These are phyloP conservation scores for Xylariaceae sp. DNA, from an alignment of 2,329 filamentous ascomycete genomes.

Conservation along the genomic window DNA sequence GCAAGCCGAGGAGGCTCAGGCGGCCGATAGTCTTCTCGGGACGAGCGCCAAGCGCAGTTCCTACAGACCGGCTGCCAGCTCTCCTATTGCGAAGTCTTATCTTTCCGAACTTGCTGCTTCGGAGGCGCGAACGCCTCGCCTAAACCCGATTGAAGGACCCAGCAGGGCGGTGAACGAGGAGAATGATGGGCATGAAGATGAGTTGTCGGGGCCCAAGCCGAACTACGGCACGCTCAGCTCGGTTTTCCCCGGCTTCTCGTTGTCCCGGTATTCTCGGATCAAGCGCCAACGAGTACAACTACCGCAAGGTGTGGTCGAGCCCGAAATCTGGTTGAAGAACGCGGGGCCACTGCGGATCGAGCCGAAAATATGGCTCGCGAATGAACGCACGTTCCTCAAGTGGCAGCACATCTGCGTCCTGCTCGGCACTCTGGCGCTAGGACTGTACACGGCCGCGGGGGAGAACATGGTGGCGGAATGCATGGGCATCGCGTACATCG, in stretches of 20 bases:
- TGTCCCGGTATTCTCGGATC: constrained; percentile 67
- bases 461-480: constrained; percentile 69
- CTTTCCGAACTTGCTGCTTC: constrained; percentile 52
- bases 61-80: constrained; percentile 60
- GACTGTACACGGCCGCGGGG: constrained; percentile 83
- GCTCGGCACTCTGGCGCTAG: constrained; percentile 76
- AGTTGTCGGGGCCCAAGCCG: constrained; percentile 20
- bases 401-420: constrained; percentile 95
- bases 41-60: constrained; percentile 42
- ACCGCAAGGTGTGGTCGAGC: constrained; percentile 84
- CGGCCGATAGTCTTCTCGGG: constrained; percentile 82
- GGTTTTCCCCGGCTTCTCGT: constrained; percentile 77
- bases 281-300: constrained; percentile 53
- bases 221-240: constrained; percentile 60
- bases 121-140: constrained; percentile 37
- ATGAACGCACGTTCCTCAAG: constrained; percentile 96
- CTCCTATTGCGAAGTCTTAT: constrained; percentile 64
- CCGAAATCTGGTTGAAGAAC: constrained; percentile 89
- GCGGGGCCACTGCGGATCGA: constrained; percentile 87
- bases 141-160: constrained; percentile 22
- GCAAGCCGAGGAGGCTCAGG: constrained; percentile 79
- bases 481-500: constrained; percentile 79
- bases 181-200: constrained; percentile 22
- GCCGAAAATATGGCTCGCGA: constrained; percentile 97
- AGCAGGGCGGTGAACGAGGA: constrained; percentile 18